Conservation (phyloP, 805 yeast species). For the Pichia nanzhaoensis region DNA sequence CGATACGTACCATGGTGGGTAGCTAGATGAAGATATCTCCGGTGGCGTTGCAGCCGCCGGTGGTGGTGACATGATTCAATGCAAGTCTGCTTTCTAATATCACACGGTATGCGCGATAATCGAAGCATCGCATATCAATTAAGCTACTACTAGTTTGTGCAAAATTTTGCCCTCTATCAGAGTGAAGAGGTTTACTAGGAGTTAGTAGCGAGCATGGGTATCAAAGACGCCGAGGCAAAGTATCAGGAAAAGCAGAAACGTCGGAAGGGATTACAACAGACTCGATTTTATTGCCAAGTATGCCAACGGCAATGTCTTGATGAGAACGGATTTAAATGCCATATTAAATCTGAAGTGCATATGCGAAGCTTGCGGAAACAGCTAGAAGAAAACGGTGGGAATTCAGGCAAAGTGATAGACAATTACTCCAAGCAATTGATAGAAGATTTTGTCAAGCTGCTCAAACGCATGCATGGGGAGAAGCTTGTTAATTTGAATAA, state of each 20-base stretch:
- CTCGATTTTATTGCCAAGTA: conserved; percentile 83
- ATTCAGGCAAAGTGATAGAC: conserved; percentile 33
- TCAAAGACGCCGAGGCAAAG: conserved; percentile 9
- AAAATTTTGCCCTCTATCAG: no score
- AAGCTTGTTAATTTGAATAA: conserved; percentile 73
- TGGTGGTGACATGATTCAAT: no score
- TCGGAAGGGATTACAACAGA: conserved; percentile 83
- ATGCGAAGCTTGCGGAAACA: conserved; percentile 43
- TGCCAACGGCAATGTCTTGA: conserved; percentile 94
- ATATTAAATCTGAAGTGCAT: conserved; percentile 78
- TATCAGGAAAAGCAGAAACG: conserved; percentile 45
- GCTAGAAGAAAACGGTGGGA: conserved; percentile 37
- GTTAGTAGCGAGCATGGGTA: neutral
- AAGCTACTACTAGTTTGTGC: no score
- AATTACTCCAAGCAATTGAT: conserved; percentile 57
- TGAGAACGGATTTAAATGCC: conserved; percentile 91
- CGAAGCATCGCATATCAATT: no score
- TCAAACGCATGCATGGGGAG: conserved; percentile 67
- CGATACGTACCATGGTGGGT: neutral
- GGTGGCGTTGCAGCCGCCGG: no score
- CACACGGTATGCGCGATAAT: no score
- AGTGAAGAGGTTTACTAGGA: neutral
- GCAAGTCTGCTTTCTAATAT: no score
- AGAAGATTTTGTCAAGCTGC: conserved; percentile 53
- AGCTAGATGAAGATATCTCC: no score